Base-by-base conservation (phyloP, 2,329 filamentous ascomycete genomes). In the Exophiala mesophila region DNA sequence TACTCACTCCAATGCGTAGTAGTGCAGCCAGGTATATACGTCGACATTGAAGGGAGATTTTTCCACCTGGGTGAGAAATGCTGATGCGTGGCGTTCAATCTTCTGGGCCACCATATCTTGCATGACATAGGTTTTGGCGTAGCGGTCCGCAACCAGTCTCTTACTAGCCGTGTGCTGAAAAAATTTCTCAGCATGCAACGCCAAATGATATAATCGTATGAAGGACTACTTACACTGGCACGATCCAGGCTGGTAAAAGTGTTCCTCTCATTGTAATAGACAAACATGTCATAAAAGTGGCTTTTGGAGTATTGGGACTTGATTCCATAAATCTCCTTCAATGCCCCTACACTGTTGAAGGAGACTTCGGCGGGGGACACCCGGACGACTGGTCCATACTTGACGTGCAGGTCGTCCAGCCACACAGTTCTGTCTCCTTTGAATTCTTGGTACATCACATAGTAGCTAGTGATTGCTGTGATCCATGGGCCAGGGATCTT, bases 1-100 rank as follows among this genome's bases (percentile, higher is more conserved):
- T n/a, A 80, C 73, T 53, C 80, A 83, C 56, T 85, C 82, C 38
- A 83, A 77, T 1, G 82, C 81, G 57, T 82, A 85, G 18, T 80
- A 73, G 50, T 85, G 82, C 2, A 85, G 64, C 16, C 68, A 21
- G 63, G 63, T 23, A 62, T 59, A 49, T 77, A 83, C 34, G 70
- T 70, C 17, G 68, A 63, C 3, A 78, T 59, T 50, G 84, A 82
- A 18, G 67, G 68, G 23, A 57, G 61, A 0, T 18, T n/a, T 16
- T 13, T 13, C 12, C 4, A 39, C 36, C 36, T 39, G 36, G 16
- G 17, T 26, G 13, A 44, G 18, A 16, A 44, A 44, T 16, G 13
- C 21, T 19, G 41, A 21, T 13, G 80, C 77, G 5, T 78, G 67
- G 49, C 78, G 70, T 41, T 72, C 64, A 36, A 85, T 78, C 2